Evolutionary conservation across 225 moss, liverwort and hornwort genomes (phyloP), one percentile per base, ranked within the genome.

Genomic region (Polytrichum formosum): DNA sequence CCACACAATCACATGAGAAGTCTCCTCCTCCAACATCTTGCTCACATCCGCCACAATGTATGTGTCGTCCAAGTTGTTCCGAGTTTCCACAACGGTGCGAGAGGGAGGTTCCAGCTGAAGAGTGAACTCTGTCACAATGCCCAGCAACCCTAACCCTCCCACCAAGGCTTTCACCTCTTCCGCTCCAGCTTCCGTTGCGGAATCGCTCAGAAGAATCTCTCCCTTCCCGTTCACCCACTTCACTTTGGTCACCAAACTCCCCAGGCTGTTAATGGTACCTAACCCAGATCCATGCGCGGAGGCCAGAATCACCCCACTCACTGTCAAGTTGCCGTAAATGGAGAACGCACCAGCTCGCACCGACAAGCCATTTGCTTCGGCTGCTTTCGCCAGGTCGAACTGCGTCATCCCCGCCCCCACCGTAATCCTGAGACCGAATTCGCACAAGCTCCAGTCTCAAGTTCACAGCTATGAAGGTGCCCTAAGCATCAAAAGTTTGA

Each of bases 381-480:
- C 81, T 0, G 86, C 80, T 10, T 80, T 76, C 10, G 70, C 82
- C 5, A 91, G 80, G 66, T 78, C 64, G 28, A 83, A 74, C 2
- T 86, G 28, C n/a, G 88, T 86, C 85, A 91, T 91, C 21, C 88
- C 91, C 0, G 82, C 80, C 55, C 77, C 83, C 54, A 91, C 84
- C 0, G 88, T 88, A 6, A 91, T 46, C 16, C 46, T 46, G 46
- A 46, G 46, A 46, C 46, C 3, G 13, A 46, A 46, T 46, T 13
- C 46, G 46, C 46, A 46, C 46, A 46, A 46, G 46, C 16, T 46
- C 13, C 16, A 46, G 46, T 46, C 13, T 23, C 23, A 23, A 23
- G 23, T 23, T 23, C 23, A 23, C 23, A 23, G 23, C 23, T 16
- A 46, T 4, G 46, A 13, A 46, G 46, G 46, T 46, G 46, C 16